Base-by-base conservation (phyloP, 2,329 filamentous ascomycete genomes). In the Aureobasidium sp. region DNA sequence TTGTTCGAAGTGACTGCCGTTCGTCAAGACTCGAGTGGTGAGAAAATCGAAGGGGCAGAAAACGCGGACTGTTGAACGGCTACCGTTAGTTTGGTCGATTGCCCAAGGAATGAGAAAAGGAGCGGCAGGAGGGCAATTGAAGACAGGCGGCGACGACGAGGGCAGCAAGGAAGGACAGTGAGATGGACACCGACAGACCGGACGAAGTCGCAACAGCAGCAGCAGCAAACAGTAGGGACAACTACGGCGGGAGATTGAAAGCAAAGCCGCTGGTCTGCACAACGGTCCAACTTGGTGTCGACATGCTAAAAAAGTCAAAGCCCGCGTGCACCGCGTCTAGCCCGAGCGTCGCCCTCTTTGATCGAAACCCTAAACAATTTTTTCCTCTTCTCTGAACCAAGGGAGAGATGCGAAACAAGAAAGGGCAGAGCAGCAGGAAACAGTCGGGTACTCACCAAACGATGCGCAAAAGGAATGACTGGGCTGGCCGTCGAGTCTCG, bases 221-320 rank as follows among this genome's bases (percentile, higher is more conserved):
- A 57, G 53, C 33, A 49, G 42, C 54, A 31, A 49, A 40, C 37
- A 38, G 55, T 47, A 58, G 55, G 42, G 33, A 58, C 55, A 58
- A 49, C 21, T 58, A 58, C 38, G 55, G 55, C 55, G 43, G 55
- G 27, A 58, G 53, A 46, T 40, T 57, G 40, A 45, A 45, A 42
- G 49, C 51, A 43, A 54, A 43, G 38, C 53, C 53, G 53, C 29
- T 46, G 38, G 53, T 57, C 29, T 57, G 37, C 53, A 54, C 53
- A 58, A 58, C 55, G 55, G 55, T 15, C 37, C 33, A 53, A 53
- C 21, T 53, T 27, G 29, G 53, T 55, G 40, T 57, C 53, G 53
- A 47, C 35, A 57, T 57, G 54, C 55, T 58, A 58, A 49, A 58
- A 57, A 58, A 58, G 55, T 58, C 55, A 58, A 58, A 58, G 55